Conservation (phyloP, 345 rosid species). For the Carallia brachiata region DNA sequence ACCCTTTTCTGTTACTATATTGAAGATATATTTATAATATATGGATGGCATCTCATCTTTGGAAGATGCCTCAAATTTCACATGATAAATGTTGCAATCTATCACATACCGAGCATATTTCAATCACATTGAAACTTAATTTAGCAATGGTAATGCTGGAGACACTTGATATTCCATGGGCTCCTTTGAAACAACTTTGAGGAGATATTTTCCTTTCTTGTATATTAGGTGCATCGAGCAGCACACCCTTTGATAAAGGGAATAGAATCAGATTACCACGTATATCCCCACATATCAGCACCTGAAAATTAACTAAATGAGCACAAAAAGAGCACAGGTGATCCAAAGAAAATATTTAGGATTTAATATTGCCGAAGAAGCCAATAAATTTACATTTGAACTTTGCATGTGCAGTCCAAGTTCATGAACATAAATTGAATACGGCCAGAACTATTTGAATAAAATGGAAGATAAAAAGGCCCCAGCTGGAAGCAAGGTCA, state of each 20-base stretch:
- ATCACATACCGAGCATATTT: slow-evolving; percentile 67
- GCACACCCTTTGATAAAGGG: slow-evolving; percentile 54
- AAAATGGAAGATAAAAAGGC: too few species aligned
- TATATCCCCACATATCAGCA: slow-evolving; percentile 91
- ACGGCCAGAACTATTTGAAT: too few species aligned
- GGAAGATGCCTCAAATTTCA: background rate
- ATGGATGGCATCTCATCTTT: too few species aligned
- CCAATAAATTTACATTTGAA: background rate
- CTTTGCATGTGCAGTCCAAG: background rate
- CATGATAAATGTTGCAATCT: background rate
- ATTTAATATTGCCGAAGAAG: slow-evolving; percentile 5
- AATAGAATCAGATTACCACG: slow-evolving; percentile 87
- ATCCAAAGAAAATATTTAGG: slow-evolving; percentile 3
- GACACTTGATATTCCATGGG: slow-evolving; percentile 91
- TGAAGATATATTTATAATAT: too few species aligned
- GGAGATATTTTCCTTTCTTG: slow-evolving; percentile 53
- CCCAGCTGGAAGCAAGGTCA: too few species aligned
- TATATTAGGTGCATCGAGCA: slow-evolving; percentile 31
- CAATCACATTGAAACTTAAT: slow-evolving; percentile 49
- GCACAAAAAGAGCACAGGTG: slow-evolving; percentile 5
- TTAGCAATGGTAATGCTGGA: slow-evolving; percentile 63
- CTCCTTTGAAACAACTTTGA: slow-evolving; percentile 74
- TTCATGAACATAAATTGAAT: too few species aligned
- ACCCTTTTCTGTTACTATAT: background rate
- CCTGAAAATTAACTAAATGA: slow-evolving; percentile 40